Evolutionary conservation across 176 grass and related monocot species (phyloP), one percentile per base, ranked within the genome.

Genomic region (Carex scoparia): DNA sequence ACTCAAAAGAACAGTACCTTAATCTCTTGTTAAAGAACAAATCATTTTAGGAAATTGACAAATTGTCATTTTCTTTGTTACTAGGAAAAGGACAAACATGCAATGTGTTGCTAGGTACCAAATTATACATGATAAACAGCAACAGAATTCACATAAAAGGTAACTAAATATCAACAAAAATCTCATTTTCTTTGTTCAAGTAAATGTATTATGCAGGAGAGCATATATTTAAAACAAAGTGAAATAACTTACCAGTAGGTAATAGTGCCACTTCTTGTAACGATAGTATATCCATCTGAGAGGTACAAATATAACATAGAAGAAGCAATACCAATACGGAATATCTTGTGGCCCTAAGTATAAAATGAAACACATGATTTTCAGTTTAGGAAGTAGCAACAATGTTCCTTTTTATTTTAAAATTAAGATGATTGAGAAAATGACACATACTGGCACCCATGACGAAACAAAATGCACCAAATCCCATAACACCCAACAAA

Each of bases 231-330:
- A 56, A 32, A 55, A 7, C 28, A 38, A 76, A 5, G 86, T 13
- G 65, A 68, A 32, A 74, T 46, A 15, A 73, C 88, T 92, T 68
- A 95, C 93, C 91, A 95, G 84, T 61, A 98, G 90, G 86, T 98
- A 98, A 79, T 98, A 98, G 79, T 98, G 96, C 96, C 93, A 98
- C 82, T 95, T 98, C 93, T 98, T 98, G 81, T 95, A 98, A 61
- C 90, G 89, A 48, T 98, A 98, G 85, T 98, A 98, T 46, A 98
- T 95, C 96, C 96, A 98, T 53, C 93, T 87, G 3, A 98, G 96
- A 38, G 93, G 96, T 64, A 99, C 93, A 5, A 99, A 99, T 54
- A 89, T 89, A 81, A 99, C 70, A 90, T 94, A 95, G 87, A 99
- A 99, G n/a, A 92, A 78, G 85, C 91, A 94, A 35, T 99, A 99